Evolutionary conservation across 169 alveolate genomes (phyloP), one percentile per base, ranked within the genome.

Genomic region (Babesia ovis): DNA sequence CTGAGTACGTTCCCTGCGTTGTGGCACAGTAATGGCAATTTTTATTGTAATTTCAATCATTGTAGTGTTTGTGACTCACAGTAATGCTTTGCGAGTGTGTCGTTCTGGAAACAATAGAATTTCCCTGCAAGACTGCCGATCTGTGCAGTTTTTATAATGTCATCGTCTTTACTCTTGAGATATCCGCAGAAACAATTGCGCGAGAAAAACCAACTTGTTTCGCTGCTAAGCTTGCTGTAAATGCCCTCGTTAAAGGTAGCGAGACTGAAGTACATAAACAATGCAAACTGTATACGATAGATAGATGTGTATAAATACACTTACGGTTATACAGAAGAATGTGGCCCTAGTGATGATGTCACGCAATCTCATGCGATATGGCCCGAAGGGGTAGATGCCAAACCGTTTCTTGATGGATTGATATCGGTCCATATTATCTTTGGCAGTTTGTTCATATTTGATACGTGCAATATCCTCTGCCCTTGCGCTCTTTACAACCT

Each of bases 1-100:
- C 5, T 32, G 23, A 3, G 62, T 29, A 46, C 77, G 76, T 5
- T 57, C 58, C 59, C 94, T 60, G 22, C 95, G 82, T 54, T 86
- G 82, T 0, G 94, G 95, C 37, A 85, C 69, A n/a, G 86, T 85
- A 18, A 46, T 46, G 2, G n/a, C n/a, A n/a, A n/a, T n/a, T n/a
- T n/a, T n/a, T n/a, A n/a, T n/a, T n/a, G n/a, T n/a, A n/a, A n/a
- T n/a, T n/a, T n/a, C n/a, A n/a, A n/a, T n/a, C n/a, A n/a, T n/a
- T n/a, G n/a, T n/a, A n/a, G n/a, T n/a, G n/a, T n/a, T 39, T 39
- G 14, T 39, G 8, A 9, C 46, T 39, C 46, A 39, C 46, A 39
- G 14, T 9, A 39, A 39, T 9, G n/a, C 8, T 39, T 39, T 14
- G n/a, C 8, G 46, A 39, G 46, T 39, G 46, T 14, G 8, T 39